Percentiles rank a stretch among this genome's conserved stretches.
phyloP scores from a whole-genome alignment of 306 rosid species.

The Mimosa bimucronata region DNA sequence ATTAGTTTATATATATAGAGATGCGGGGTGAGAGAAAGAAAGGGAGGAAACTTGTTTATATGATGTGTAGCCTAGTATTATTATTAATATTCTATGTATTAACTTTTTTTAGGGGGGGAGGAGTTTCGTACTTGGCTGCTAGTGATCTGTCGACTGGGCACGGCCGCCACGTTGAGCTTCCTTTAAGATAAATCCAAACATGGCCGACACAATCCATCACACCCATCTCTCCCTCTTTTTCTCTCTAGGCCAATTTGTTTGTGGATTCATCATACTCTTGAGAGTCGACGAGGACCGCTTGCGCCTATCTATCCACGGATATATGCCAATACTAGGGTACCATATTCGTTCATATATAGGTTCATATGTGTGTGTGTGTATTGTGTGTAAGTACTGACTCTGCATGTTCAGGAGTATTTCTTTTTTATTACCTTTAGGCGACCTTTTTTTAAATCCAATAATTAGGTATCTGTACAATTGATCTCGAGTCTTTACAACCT shows the following conservation, averaged over 20 bases:
- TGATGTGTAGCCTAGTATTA: background rate
- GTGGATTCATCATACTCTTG: slow-evolving; percentile 16
- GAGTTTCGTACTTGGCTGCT: slow-evolving; percentile 86
- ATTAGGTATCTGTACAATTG: too few species aligned
- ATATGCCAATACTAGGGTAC: background rate
- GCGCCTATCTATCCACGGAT: slow-evolving; percentile 2
- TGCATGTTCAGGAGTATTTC: background rate
- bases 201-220: slow-evolving; percentile 90
- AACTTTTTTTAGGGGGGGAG: slow-evolving; percentile 7
- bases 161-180: slow-evolving; percentile 91
- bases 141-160: slow-evolving; percentile 58
- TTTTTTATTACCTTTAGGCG: too few species aligned
- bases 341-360: background rate
- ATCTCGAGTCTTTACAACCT: too few species aligned
- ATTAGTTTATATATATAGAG: slow-evolving; percentile 39
- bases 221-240: slow-evolving; percentile 29
- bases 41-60: background rate
- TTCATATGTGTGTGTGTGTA: too few species aligned
- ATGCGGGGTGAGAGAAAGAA: background rate
- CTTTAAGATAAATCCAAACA: slow-evolving; percentile 71
- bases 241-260: slow-evolving; percentile 34
- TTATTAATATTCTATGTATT: background rate
- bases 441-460: too few species aligned
- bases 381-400: too few species aligned
- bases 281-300: slow-evolving; percentile 44